Conservation (phyloP, 805 yeast genomes). For the Candida odintsovae region DNA sequence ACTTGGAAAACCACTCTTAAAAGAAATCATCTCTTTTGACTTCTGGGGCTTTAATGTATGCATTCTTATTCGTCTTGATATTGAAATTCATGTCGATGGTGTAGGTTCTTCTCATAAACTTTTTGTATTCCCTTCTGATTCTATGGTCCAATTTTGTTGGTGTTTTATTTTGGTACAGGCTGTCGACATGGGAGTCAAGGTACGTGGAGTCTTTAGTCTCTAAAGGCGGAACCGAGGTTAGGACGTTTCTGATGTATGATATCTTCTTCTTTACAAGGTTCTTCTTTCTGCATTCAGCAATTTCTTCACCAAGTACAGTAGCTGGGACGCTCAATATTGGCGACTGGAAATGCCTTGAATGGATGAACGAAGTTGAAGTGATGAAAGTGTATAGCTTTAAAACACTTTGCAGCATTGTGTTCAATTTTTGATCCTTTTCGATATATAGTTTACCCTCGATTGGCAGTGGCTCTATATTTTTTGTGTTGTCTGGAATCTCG, state of each 20-base stretch:
- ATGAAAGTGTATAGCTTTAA: slow-evolving; percentile 17
- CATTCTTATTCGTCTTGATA: slow-evolving; percentile 14
- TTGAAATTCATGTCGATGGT: slow-evolving; percentile 13
- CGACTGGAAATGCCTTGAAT: slow-evolving; percentile 13
- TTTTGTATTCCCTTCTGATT: slow-evolving; percentile 19
- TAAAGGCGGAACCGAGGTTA: slow-evolving; percentile 18
- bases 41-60: slow-evolving; percentile 10
- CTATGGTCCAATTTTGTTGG: background rate
- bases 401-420: slow-evolving; percentile 17
- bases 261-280: slow-evolving; percentile 19
- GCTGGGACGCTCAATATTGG: slow-evolving; percentile 17
- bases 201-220: slow-evolving; percentile 11
- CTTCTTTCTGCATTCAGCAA: slow-evolving; percentile 14
- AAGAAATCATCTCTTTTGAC: slow-evolving; percentile 4
- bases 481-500: background rate
- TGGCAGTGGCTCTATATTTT: background rate
- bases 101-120: slow-evolving; percentile 18
- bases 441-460: slow-evolving; percentile 1
- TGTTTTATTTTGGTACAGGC: background rate
- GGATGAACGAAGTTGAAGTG: slow-evolving; percentile 4
- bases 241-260: slow-evolving; percentile 12
- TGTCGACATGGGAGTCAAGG: slow-evolving; percentile 12
- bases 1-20: background rate
- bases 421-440: slow-evolving; percentile 5
- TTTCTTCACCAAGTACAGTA: slow-evolving; percentile 15